phyloP scores from a whole-genome alignment of 1,139 yeast species.

The Saccharomyces hybrid region DNA sequence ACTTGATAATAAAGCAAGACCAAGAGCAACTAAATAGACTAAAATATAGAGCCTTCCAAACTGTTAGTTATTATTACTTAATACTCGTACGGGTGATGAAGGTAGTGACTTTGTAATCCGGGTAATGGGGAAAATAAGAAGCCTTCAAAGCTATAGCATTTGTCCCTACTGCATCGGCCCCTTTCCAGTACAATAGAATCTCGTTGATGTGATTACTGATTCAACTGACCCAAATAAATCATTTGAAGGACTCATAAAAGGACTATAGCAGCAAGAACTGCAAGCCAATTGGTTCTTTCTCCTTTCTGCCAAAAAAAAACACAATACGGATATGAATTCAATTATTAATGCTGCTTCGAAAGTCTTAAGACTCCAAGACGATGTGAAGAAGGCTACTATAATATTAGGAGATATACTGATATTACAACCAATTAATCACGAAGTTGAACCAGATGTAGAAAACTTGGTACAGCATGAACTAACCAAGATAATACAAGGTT shows the following conservation, averaged over 20 bases:
- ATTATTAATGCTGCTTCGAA: background rate
- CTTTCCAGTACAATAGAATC: background rate
- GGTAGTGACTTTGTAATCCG: background rate
- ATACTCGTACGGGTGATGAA: background rate
- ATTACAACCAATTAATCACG: background rate
- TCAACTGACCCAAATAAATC: background rate
- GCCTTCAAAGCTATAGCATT: background rate
- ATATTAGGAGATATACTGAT: background rate
- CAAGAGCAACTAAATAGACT: background rate
- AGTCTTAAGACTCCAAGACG: background rate
- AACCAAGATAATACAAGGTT: background rate
- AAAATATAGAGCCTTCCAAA: background rate
- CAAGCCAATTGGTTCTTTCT: background rate
- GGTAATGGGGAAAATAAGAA: background rate
- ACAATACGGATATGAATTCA: background rate
- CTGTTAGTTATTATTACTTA: background rate
- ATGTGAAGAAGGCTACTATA: background rate
- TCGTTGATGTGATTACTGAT: background rate
- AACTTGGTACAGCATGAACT: background rate
- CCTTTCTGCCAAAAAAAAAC: background rate
- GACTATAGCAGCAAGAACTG: background rate
- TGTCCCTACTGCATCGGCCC: background rate
- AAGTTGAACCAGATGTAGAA: background rate
- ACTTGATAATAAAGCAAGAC: background rate
- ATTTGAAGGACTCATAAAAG: background rate